A percentile compares a stretch with the other conserved stretches of the same genome.
These are phyloP conservation scores for Aspergillus pseudoterreus DNA, from an alignment of 2,329 filamentous ascomycete species.

Conservation along the genomic window DNA sequence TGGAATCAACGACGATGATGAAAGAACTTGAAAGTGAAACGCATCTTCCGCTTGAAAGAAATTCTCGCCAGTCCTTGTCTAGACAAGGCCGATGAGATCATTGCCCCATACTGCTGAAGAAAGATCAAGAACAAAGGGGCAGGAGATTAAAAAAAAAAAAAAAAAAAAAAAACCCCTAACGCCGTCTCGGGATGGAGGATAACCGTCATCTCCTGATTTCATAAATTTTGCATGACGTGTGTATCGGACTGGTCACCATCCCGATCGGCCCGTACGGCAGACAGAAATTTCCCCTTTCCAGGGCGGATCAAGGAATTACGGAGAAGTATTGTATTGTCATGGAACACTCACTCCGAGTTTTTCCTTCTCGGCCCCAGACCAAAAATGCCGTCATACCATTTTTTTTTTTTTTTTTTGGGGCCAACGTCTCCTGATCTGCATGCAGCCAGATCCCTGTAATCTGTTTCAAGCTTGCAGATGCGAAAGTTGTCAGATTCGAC, in stretches of 20 bases:
- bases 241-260: not conserved
- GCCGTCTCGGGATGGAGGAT: not conserved
- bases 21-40: too few species aligned
- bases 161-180: not conserved
- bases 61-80: too few species aligned
- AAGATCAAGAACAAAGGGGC: not conserved
- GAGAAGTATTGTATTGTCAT: not conserved
- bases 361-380: not conserved
- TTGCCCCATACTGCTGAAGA: not conserved
- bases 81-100: not conserved
- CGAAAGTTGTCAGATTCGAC: not conserved
- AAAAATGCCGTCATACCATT: not conserved
- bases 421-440: conserved; percentile 6
- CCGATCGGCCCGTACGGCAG: conserved; percentile 5
- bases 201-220: not conserved
- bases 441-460: conserved; percentile 2
- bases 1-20: too few species aligned
- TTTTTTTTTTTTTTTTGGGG: not conserved
- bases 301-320: not conserved
- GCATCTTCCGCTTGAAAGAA: too few species aligned
- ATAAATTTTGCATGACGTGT: not conserved
- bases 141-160: not conserved
- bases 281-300: not conserved
- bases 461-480: not conserved
- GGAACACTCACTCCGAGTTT: not conserved